Evolutionary conservation across 1,284 basidiomycete genomes (phyloP).

Genomic region (Rhodotorula mucilaginosa): DNA sequence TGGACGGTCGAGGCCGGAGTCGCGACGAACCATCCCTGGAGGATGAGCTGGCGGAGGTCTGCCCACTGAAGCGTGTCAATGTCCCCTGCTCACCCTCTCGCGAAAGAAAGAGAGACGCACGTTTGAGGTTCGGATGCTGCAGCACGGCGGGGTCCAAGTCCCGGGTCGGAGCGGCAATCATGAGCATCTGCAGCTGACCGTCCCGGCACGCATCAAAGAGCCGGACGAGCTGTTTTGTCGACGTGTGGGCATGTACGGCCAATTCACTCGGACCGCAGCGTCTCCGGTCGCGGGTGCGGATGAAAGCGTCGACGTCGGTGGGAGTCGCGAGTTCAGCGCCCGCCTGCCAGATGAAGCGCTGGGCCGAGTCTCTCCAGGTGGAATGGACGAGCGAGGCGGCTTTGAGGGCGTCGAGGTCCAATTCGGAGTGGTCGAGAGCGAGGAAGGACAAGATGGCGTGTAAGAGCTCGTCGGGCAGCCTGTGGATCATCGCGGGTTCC

Average conservation of each 20-base stretch:
- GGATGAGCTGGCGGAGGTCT: conserved; percentile 16
- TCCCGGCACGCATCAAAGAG: conserved; percentile 5
- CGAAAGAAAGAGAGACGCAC: not conserved
- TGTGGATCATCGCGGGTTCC: not conserved
- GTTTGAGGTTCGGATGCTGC: not conserved
- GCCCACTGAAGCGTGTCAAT: not conserved
- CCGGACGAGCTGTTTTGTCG: not conserved
- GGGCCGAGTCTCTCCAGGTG: conserved; percentile 9
- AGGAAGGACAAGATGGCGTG: conserved; percentile 9
- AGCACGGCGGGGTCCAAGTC: conserved; percentile 11
- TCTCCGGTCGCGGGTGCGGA: conserved; percentile 1
- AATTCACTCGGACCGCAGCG: conserved; percentile 16
- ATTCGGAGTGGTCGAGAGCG: not conserved
- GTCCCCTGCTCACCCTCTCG: no score
- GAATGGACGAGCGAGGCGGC: conserved; percentile 17
- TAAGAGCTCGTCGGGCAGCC: conserved; percentile 21
- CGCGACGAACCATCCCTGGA: conserved; percentile 7
- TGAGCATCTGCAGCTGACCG: conserved; percentile 3
- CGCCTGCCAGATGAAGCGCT: conserved; percentile 13
- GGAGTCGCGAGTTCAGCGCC: conserved; percentile 10
- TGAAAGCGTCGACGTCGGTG: conserved; percentile 8
- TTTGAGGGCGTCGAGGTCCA: conserved; percentile 20
- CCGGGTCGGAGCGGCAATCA: not conserved
- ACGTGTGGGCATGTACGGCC: not conserved
- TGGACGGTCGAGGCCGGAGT: not conserved